Conservation (phyloP, 805 yeast genomes). For the Yarrowia phangngaensis region DNA sequence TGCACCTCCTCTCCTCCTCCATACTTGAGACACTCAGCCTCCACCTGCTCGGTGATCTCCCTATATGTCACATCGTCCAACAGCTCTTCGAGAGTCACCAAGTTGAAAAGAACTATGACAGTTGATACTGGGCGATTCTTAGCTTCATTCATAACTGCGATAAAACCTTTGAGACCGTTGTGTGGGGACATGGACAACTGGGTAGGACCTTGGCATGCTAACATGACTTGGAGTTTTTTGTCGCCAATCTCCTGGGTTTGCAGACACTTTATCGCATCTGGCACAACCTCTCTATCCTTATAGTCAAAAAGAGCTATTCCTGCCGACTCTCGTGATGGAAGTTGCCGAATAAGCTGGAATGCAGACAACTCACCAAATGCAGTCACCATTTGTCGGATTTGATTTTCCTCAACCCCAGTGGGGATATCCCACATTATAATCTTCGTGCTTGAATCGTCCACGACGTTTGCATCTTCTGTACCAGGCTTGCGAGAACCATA, state of each 20-base stretch:
- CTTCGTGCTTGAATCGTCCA: conserved; percentile 26
- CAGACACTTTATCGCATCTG: conserved; percentile 39
- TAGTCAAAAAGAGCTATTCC: conserved; percentile 21
- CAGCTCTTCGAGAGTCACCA: conserved; percentile 62
- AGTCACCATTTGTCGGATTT: conserved; percentile 1
- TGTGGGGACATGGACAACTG: conserved; percentile 31
- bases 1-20: conserved; percentile 54
- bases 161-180: conserved; percentile 38
- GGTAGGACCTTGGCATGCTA: conserved; percentile 40
- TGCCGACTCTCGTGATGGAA: conserved; percentile 15
- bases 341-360: conserved; percentile 30
- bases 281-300: conserved; percentile 32
- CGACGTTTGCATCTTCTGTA: conserved; percentile 27
- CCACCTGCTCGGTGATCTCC: conserved; percentile 52
- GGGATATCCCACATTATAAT: conserved; percentile 18
- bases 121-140: conserved; percentile 27
- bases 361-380: conserved; percentile 35
- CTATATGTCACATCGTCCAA: conserved; percentile 48
- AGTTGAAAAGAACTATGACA: conserved; percentile 64
- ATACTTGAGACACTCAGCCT: conserved; percentile 46
- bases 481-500: conserved; percentile 28
- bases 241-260: conserved; percentile 42
- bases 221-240: conserved; percentile 39
- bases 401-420: conserved; percentile 1
- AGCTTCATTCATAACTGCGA: conserved; percentile 33